These are phyloP conservation scores for Penicillium freii DNA, from an alignment of 2,329 filamentous ascomycete species.

Conservation along the genomic window DNA sequence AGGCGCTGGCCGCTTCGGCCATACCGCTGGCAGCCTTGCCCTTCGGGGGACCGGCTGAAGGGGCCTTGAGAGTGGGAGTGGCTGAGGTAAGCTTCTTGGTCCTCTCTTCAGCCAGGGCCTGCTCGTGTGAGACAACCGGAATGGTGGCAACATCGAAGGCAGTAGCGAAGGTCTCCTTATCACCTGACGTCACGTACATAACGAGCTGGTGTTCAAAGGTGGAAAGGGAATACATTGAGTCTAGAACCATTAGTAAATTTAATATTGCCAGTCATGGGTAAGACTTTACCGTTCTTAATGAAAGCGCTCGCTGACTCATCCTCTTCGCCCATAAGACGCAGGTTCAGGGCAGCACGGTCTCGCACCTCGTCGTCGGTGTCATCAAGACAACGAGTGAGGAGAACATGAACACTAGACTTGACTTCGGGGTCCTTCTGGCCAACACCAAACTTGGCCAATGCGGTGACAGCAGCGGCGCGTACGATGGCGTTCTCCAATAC, in stretches of 20 bases:
- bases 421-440: conserved; percentile 95
- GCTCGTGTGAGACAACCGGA: conserved; percentile 89
- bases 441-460: conserved; percentile 93
- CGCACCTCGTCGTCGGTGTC: conserved; percentile 97
- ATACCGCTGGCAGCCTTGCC: conserved; percentile 59
- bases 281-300: conserved; percentile 77
- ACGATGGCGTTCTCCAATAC: conserved; percentile 97
- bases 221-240: conserved; percentile 91
- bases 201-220: conserved; percentile 97
- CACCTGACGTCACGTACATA: conserved; percentile 92
- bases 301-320: conserved; percentile 83
- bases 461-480: conserved; percentile 89
- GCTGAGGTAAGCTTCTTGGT: conserved; percentile 95
- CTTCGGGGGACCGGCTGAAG: conserved; percentile 76
- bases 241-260: conserved; percentile 47
- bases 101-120: conserved; percentile 92
- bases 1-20: conserved; percentile 74
- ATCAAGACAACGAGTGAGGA: conserved; percentile 89
- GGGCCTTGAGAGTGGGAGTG: conserved; percentile 89
- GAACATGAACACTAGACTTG: conserved; percentile 89
- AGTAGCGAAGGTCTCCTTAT: conserved; percentile 76
- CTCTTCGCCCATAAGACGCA: conserved; percentile 88
- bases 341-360: conserved; percentile 88
- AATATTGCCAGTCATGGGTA: not conserved
- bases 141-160: conserved; percentile 91